A percentile compares a stretch with the other conserved stretches of the same genome.
These are phyloP conservation scores for Termitomyces sp. DNA, from an alignment of 768 basidiomycete genomes.

Conservation along the genomic window DNA sequence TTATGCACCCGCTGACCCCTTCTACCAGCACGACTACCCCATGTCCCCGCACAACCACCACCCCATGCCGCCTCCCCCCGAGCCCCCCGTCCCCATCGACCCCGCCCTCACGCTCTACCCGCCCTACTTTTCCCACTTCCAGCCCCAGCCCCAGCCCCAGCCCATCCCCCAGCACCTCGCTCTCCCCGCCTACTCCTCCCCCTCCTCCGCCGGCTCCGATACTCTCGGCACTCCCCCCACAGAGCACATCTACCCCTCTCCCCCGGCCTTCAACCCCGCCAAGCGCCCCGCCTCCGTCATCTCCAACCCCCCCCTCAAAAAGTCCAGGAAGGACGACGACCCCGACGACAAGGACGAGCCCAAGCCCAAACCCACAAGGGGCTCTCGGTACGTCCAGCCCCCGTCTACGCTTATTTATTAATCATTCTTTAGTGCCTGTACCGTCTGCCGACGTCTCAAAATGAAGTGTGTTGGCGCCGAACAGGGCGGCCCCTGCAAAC, in stretches of 20 bases:
- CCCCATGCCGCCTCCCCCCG: constrained; percentile 37
- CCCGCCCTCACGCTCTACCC: constrained; percentile 68
- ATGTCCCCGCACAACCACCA: too few relatives aligned
- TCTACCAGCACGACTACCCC: constrained; percentile 36
- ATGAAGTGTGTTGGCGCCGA: constrained; percentile 94
- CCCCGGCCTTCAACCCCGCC: constrained; percentile 46
- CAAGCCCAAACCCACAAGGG: constrained; percentile 82
- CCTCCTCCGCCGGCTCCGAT: constrained; percentile 78
- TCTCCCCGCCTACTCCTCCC: constrained; percentile 64
- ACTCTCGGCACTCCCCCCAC: constrained; percentile 70
- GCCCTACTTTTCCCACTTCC: constrained; percentile 58
- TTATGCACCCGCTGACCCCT: constrained; percentile 26
- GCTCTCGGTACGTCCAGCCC: constrained; percentile 79
- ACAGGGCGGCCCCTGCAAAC: constrained; percentile 88
- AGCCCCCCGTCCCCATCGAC: constrained; percentile 65
- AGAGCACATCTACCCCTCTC: constrained; percentile 53
- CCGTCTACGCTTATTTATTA: constrained; percentile 5
- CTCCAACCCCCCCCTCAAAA: constrained; percentile 51
- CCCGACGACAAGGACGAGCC: constrained; percentile 38
- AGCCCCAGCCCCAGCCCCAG: constrained; percentile 50
- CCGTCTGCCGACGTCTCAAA: constrained; percentile 86
- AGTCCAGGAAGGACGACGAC: constrained; percentile 58
- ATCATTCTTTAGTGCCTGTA: constrained; percentile 70
- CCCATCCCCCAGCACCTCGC: constrained; percentile 54
- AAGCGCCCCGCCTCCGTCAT: constrained; percentile 62